Conservation (phyloP, 352 stramenopile species). For the Phytophthora constricta region DNA sequence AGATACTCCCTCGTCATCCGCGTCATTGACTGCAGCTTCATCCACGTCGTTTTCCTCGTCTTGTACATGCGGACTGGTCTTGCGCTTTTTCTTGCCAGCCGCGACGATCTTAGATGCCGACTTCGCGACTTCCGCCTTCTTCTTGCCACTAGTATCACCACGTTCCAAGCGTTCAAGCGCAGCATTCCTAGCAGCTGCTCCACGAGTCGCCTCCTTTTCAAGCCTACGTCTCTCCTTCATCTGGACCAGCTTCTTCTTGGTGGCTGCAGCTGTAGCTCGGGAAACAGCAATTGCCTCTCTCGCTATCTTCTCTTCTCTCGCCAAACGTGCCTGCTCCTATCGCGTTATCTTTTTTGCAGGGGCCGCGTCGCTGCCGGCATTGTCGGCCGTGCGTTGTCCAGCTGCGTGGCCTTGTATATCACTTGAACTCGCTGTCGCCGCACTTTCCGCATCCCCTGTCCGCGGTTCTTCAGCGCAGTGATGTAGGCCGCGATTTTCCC, state of each 20-base stretch:
- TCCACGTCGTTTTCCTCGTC: not conserved
- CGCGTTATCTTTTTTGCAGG: not conserved
- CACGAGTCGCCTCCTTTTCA: not conserved
- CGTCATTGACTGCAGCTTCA: not conserved
- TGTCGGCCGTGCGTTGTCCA: no score
- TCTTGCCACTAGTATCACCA: not conserved
- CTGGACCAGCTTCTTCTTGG: not conserved
- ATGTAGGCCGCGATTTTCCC: conserved; percentile 2
- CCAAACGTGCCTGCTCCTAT: not conserved
- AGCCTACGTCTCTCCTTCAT: not conserved
- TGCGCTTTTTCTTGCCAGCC: conserved; percentile 4
- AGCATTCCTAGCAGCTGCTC: not conserved
- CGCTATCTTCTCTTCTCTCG: not conserved
- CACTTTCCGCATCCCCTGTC: not conserved
- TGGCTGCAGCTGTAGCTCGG: not conserved
- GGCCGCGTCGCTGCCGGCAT: not conserved
- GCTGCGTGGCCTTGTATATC: no score
- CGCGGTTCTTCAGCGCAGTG: not conserved
- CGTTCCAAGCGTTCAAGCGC: not conserved
- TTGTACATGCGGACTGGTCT: not conserved
- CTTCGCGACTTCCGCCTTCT: not conserved
- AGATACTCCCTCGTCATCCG: not conserved
- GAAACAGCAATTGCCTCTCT: not conserved
- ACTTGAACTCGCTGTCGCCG: not conserved
- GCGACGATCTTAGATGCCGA: not conserved